Evolutionary conservation across 2,329 filamentous ascomycete genomes (phyloP).

Genomic region (Nemania bipapillata): DNA sequence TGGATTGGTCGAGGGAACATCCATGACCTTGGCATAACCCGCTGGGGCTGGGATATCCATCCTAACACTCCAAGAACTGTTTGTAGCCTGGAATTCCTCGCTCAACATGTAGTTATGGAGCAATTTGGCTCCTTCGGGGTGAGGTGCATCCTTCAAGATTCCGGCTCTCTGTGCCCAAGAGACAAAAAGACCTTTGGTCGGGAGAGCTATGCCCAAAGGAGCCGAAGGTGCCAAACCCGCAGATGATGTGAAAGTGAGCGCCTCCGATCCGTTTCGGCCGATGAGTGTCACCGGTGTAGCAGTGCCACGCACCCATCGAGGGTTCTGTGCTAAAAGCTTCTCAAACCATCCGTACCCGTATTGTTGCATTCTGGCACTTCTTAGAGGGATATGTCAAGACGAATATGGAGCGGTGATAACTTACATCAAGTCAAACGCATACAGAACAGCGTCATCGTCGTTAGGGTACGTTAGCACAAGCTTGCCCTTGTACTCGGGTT

Average conservation of each 20-base stretch:
- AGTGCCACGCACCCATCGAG: slow-evolving; percentile 30
- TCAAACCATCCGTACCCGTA: slow-evolving; percentile 34
- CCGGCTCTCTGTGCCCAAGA: slow-evolving; percentile 30
- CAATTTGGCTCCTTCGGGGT: slow-evolving; percentile 30
- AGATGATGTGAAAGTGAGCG: slow-evolving; percentile 22
- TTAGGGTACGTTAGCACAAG: slow-evolving; percentile 34
- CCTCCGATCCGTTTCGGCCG: slow-evolving; percentile 14
- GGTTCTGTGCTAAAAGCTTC: slow-evolving; percentile 25
- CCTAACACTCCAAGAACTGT: slow-evolving; percentile 22
- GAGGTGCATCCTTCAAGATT: slow-evolving; percentile 28
- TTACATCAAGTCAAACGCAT: slow-evolving; percentile 32
- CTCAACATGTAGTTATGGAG: slow-evolving; percentile 29
- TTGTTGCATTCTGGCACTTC: slow-evolving; percentile 14
- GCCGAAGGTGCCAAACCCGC: slow-evolving; percentile 9
- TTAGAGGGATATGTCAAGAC: background rate
- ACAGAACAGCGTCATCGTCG: slow-evolving; percentile 33
- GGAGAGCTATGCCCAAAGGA: slow-evolving; percentile 15
- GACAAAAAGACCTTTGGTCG: slow-evolving; percentile 25
- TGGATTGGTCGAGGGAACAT: slow-evolving; percentile 22
- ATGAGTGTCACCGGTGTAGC: slow-evolving; percentile 22
- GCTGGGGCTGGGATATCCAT: slow-evolving; percentile 17
- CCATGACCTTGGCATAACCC: slow-evolving; percentile 16
- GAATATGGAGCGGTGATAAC: background rate
- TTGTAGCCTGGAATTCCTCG: slow-evolving; percentile 16
- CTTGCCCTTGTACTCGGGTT: slow-evolving; percentile 32